These are phyloP conservation scores for Pyrenopolyporus hunteri DNA, from an alignment of 495 filamentous ascomycete genomes.

Conservation along the genomic window DNA sequence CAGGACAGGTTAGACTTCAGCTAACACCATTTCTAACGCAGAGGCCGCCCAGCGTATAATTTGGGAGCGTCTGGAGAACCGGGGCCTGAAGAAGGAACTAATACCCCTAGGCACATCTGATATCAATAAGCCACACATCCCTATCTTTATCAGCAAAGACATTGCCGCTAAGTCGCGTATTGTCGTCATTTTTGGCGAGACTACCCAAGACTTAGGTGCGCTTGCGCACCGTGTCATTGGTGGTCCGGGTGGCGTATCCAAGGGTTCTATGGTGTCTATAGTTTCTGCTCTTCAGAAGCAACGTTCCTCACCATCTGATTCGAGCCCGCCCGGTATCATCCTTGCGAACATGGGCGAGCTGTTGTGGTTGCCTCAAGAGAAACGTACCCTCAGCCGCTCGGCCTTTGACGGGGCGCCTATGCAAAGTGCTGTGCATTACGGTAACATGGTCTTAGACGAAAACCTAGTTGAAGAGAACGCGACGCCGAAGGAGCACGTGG, in stretches of 20 bases:
- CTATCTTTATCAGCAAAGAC: constrained; percentile 68
- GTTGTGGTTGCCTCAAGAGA: constrained; percentile 66
- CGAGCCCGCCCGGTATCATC: constrained; percentile 58
- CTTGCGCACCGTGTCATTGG: constrained; percentile 71
- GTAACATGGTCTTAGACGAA: constrained; percentile 43
- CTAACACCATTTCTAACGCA: constrained; percentile 38
- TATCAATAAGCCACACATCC: constrained; percentile 61
- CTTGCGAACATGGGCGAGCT: constrained; percentile 76
- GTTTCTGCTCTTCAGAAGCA: constrained; percentile 57
- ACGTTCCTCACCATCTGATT: constrained; percentile 38
- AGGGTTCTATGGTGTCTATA: constrained; percentile 69
- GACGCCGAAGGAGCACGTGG: constrained; percentile 60
- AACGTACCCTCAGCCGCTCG: constrained; percentile 58
- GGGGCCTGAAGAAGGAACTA: constrained; percentile 60
- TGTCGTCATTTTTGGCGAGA: constrained; percentile 76
- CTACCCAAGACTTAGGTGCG: constrained; percentile 72
- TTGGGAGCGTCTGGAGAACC: constrained; percentile 60
- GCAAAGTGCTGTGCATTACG: constrained; percentile 59
- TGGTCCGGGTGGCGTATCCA: constrained; percentile 63
- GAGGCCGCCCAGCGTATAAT: constrained; percentile 69
- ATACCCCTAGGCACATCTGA: constrained; percentile 62
- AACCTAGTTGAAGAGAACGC: constrained; percentile 65
- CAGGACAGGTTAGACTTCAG: background rate
- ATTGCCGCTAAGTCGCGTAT: constrained; percentile 65
- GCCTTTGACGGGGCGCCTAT: constrained; percentile 62